Percentiles rank a stretch among this genome's conserved stretches.
phyloP scores from a whole-genome alignment of 768 basidiomycete genomes.

The Hericium rajendrae region DNA sequence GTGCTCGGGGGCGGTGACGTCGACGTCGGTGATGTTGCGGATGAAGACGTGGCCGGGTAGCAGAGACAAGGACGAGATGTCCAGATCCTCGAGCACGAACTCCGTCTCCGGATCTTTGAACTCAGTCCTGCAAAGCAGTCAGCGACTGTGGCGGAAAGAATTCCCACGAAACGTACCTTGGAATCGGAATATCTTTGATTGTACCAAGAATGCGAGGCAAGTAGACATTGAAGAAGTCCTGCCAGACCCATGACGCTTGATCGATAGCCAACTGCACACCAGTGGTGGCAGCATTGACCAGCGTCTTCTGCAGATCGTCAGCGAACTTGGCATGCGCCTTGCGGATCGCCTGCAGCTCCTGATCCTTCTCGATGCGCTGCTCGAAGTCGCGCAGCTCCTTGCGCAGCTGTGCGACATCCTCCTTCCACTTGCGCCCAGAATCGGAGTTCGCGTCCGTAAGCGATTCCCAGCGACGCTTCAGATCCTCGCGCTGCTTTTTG shows the following conservation, averaged over 20 bases:
- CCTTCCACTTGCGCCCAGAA: conserved; percentile 40
- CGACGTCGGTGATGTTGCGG: conserved; percentile 58
- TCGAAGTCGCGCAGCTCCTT: conserved; percentile 35
- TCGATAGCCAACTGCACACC: conserved; percentile 46
- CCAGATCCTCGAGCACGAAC: conserved; percentile 67
- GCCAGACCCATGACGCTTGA: conserved; percentile 67
- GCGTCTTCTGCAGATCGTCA: conserved; percentile 37
- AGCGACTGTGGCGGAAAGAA: not conserved
- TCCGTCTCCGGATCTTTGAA: conserved; percentile 61
- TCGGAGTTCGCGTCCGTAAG: conserved; percentile 36
- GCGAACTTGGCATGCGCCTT: conserved; percentile 40
- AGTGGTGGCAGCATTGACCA: conserved; percentile 28
- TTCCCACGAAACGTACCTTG: conserved; percentile 33
- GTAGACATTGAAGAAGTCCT: conserved; percentile 76
- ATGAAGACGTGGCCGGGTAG: conserved; percentile 65
- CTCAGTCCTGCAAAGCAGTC: conserved; percentile 42
- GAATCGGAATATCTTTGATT: conserved; percentile 58
- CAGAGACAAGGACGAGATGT: conserved; percentile 56
- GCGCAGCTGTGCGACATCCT: conserved; percentile 36
- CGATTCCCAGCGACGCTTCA: conserved; percentile 41
- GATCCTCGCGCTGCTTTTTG: conserved; percentile 28
- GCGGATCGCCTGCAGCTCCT: conserved; percentile 37
- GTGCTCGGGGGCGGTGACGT: conserved; percentile 35
- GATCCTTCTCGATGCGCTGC: conserved; percentile 35
- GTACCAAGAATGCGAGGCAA: conserved; percentile 44